phyloP scores from a whole-genome alignment of 345 rosid genomes.

The Boechera retrofracta region DNA sequence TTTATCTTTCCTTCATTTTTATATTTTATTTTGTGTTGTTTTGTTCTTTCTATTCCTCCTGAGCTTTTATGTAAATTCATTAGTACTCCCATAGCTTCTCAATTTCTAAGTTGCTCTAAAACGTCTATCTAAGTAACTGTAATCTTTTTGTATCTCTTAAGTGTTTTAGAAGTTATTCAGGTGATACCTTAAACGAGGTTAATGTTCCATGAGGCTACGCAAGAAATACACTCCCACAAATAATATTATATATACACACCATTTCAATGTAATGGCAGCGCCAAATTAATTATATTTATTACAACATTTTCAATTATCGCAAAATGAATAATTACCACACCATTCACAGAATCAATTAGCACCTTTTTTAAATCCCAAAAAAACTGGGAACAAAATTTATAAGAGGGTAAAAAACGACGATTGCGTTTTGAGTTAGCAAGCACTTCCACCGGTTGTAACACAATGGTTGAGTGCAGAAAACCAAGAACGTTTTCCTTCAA shows the following conservation, averaged over 20 bases:
- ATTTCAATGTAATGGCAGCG: conserved; percentile 15
- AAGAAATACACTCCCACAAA: conserved; percentile 8
- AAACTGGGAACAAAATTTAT: neutral
- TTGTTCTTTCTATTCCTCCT: conserved; percentile 44
- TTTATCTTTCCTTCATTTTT: neutral
- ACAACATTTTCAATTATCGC: conserved; percentile 24
- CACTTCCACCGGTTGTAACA: conserved; percentile 59
- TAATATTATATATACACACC: neutral
- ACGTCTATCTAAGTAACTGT: neutral
- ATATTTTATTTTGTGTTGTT: neutral
- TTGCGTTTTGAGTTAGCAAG: conserved; percentile 53
- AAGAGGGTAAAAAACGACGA: neutral
- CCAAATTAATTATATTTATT: conserved; percentile 28
- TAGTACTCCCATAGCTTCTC: neutral
- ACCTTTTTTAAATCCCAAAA: conserved; percentile 5
- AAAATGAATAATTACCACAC: conserved; percentile 42
- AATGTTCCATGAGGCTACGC: conserved; percentile 1
- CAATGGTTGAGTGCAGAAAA: conserved; percentile 76
- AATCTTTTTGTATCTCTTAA: neutral
- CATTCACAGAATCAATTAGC: conserved; percentile 37
- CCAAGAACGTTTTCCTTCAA: conserved; percentile 69
- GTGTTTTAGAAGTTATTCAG: neutral
- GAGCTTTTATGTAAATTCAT: conserved; percentile 44
- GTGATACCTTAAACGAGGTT: neutral
- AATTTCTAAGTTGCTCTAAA: neutral